Evolutionary conservation across 2,329 filamentous ascomycete species (phyloP).

Genomic region (Cytospora piceicola): DNA sequence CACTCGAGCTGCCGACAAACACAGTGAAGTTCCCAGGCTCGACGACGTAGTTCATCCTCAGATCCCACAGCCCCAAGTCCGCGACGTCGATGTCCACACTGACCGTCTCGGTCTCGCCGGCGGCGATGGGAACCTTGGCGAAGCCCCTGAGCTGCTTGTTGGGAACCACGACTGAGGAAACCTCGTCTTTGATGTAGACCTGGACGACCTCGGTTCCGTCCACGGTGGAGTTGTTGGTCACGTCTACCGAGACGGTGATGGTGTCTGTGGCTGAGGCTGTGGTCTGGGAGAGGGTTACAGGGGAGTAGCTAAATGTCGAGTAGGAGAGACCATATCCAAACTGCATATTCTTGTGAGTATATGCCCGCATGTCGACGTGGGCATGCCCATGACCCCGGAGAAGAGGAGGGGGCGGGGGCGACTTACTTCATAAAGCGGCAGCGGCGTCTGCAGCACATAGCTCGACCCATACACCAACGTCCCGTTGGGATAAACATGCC

Average conservation of each 20-base stretch:
- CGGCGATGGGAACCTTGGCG: constrained; percentile 64
- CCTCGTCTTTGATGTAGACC: constrained; percentile 66
- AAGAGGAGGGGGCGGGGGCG: background rate
- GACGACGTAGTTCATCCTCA: constrained; percentile 72
- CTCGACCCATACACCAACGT: constrained; percentile 66
- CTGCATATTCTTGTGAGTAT: constrained; percentile 34
- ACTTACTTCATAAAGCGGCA: constrained; percentile 57
- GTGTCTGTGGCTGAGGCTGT: constrained; percentile 53
- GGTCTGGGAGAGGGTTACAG: constrained; percentile 54
- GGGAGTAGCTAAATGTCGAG: constrained; percentile 63
- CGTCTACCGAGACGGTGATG: constrained; percentile 61
- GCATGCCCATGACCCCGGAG: background rate
- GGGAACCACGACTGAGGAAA: constrained; percentile 65
- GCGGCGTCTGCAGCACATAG: constrained; percentile 64
- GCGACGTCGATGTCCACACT: constrained; percentile 59
- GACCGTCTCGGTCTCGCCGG: constrained; percentile 60
- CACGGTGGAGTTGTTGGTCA: constrained; percentile 61
- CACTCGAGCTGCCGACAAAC: constrained; percentile 63
- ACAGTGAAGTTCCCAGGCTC: constrained; percentile 71
- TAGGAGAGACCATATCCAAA: constrained; percentile 72
- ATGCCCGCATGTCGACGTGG: background rate
- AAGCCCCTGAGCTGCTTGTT: constrained; percentile 69
- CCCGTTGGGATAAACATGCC: constrained; percentile 58
- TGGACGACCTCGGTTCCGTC: constrained; percentile 71
- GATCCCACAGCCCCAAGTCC: constrained; percentile 60